phyloP scores from a whole-genome alignment of 1,284 basidiomycete genomes.

The Cryptococcus sp. region DNA sequence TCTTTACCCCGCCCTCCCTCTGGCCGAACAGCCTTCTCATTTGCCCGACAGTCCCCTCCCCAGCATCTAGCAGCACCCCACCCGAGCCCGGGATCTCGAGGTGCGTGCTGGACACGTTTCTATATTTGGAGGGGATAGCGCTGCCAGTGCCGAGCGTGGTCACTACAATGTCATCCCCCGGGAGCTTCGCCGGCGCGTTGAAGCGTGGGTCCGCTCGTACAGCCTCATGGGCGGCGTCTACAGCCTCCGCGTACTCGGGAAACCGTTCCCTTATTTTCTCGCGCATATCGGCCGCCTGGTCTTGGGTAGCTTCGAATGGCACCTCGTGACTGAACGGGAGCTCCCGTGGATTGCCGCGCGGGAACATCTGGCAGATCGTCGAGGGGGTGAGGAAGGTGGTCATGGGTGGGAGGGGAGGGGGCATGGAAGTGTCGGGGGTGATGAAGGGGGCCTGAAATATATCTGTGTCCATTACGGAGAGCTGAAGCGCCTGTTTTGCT shows the following conservation, averaged over 20 bases:
- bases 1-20: conserved; percentile 2
- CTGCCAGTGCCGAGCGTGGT: conserved; percentile 86
- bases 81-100: conserved; percentile 66
- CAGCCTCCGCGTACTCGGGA: conserved; percentile 21
- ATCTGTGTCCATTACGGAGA: conserved; percentile 66
- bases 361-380: no score
- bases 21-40: conserved; percentile 71
- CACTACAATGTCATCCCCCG: conserved; percentile 65
- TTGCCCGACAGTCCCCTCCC: conserved; percentile 90
- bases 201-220: conserved; percentile 18
- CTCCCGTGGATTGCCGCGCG: no score
- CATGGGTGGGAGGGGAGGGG: no score
- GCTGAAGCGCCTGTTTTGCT: conserved; percentile 66
- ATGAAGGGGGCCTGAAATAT: conserved; percentile 64
- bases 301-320: not conserved
- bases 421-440: no score
- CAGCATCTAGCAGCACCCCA: conserved; percentile 78
- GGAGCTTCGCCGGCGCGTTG: conserved; percentile 18
- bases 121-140: conserved; percentile 74
- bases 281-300: no score
- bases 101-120: conserved; percentile 78
- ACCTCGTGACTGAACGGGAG: conserved; percentile 18
- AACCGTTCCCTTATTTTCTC: conserved; percentile 9
- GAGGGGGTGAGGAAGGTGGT: no score
- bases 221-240: conserved; percentile 18